Conservation (phyloP, 2,329 filamentous ascomycete genomes). For the Epichloe coenophiala region DNA sequence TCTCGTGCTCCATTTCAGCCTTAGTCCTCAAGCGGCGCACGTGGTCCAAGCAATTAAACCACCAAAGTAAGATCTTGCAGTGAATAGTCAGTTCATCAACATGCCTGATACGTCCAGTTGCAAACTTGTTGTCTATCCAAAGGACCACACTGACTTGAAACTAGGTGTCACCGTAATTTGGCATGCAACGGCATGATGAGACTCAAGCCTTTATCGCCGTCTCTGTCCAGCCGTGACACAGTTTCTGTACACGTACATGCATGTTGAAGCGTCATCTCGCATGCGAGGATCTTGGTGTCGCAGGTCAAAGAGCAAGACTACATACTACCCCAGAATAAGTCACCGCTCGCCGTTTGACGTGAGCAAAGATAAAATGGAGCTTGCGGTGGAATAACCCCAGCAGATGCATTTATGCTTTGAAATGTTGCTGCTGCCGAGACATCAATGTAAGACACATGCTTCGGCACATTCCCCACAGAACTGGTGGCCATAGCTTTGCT, state of each 20-base stretch:
- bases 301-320: no score
- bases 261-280: no score
- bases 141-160: not conserved
- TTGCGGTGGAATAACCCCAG: not conserved
- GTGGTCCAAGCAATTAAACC: not conserved
- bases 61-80: no score
- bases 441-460: not conserved
- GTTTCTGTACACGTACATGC: no score
- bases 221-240: not conserved
- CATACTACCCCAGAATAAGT: no score
- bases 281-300: no score
- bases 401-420: not conserved
- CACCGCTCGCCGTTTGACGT: no score
- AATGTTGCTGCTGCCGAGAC: not conserved
- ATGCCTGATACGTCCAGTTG: not conserved
- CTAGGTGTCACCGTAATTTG: not conserved
- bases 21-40: not conserved
- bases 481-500: not conserved
- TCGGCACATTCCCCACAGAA: not conserved
- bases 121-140: not conserved
- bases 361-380: not conserved
- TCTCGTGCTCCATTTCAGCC: not conserved
- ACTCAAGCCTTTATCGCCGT: no score
- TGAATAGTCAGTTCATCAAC: no score
- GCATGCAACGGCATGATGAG: not conserved